Evolutionary conservation across 768 basidiomycete genomes (phyloP).

Genomic region (Saitozyma sp.): DNA sequence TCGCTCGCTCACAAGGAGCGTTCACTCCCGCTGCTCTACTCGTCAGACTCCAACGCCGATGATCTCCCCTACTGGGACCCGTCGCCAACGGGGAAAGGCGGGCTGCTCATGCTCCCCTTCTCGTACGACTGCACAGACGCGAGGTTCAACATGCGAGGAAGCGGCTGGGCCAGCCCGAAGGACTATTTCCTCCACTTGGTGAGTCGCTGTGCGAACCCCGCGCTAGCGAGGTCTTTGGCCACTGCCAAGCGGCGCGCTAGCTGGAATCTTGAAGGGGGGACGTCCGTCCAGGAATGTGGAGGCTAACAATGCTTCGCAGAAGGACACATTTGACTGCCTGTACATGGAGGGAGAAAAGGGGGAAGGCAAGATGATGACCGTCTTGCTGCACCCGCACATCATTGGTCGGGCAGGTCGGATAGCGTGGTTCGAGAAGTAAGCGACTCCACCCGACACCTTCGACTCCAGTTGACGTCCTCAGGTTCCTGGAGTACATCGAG

Average conservation of each 20-base stretch:
- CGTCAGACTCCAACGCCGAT: constrained; percentile 28
- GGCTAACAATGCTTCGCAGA: constrained; percentile 6
- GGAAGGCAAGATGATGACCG: constrained; percentile 32
- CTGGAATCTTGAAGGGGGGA: too few species aligned
- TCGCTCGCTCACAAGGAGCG: constrained; percentile 22
- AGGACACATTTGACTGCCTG: constrained; percentile 26
- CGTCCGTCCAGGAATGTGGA: too few species aligned
- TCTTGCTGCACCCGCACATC: constrained; percentile 38
- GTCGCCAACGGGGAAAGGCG: constrained; percentile 10
- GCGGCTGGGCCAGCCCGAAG: constrained; percentile 33
- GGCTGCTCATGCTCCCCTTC: constrained; percentile 29
- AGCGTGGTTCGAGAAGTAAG: constrained; percentile 24
- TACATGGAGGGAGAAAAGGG: constrained; percentile 26
- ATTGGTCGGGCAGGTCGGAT: constrained; percentile 21
- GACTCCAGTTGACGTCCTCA: neutral
- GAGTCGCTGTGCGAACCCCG: neutral
- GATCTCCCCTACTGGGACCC: constrained; percentile 28
- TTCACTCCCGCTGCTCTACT: constrained; percentile 26
- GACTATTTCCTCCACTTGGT: constrained; percentile 32
- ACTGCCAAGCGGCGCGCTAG: too few species aligned
- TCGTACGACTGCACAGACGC: constrained; percentile 23
- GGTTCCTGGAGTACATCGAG: constrained; percentile 26
- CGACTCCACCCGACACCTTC: neutral
- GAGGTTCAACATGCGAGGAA: constrained; percentile 24
- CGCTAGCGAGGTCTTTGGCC: too few species aligned